Evolutionary conservation across 805 yeast species (phyloP).

Genomic region (Wickerhamiella occidentalis): DNA sequence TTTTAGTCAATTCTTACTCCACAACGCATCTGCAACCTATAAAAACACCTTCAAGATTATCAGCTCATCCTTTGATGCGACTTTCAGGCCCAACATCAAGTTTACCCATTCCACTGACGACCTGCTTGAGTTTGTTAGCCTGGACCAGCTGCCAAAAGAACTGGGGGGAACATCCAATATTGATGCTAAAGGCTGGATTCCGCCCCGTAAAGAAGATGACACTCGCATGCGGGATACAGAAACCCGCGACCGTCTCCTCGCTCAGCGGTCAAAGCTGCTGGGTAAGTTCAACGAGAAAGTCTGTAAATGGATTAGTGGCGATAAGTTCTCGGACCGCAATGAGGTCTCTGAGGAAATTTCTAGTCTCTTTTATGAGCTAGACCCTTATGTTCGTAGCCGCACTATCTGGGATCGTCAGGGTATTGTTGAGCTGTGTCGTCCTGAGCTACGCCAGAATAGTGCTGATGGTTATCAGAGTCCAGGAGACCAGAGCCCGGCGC

Average conservation of each 20-base stretch:
- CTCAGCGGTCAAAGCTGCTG: constrained; percentile 44
- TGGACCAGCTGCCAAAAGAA: constrained; percentile 48
- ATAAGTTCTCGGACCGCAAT: constrained; percentile 35
- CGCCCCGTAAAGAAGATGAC: constrained; percentile 52
- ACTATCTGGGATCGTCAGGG: constrained; percentile 71
- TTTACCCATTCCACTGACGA: constrained; percentile 67
- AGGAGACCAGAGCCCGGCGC: too few relatives aligned
- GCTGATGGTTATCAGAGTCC: too few relatives aligned
- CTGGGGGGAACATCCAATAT: constrained; percentile 59
- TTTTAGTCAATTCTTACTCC: background rate
- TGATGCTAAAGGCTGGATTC: constrained; percentile 46
- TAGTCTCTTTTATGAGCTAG: constrained; percentile 54
- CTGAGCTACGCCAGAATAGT: constrained; percentile 13
- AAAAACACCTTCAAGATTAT: constrained; percentile 23
- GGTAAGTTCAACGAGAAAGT: constrained; percentile 52
- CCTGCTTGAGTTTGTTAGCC: constrained; percentile 47
- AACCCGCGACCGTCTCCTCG: constrained; percentile 34
- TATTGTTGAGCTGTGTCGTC: constrained; percentile 33
- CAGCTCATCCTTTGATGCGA: constrained; percentile 92
- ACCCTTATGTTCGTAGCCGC: constrained; percentile 72
- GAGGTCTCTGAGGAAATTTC: constrained; percentile 41
- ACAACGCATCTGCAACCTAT: background rate
- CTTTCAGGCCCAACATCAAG: constrained; percentile 79
- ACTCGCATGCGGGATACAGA: constrained; percentile 34
- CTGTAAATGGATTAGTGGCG: constrained; percentile 49